Conservation (phyloP, 768 basidiomycete genomes). For the Suillus alpinus region DNA sequence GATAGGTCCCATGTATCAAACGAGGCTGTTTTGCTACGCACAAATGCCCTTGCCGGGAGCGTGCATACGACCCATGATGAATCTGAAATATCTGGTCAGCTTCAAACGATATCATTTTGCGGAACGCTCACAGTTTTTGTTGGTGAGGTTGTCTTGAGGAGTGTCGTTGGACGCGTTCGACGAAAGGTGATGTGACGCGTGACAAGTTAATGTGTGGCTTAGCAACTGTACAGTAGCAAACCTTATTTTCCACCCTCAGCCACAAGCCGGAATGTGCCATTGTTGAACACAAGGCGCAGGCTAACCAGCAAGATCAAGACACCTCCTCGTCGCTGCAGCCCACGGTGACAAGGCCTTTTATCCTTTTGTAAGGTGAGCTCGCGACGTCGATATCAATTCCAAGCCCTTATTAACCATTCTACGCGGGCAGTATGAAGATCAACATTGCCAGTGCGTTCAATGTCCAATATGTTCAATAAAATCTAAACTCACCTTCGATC, state of each 20-base stretch:
- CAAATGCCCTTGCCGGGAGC: conserved; percentile 99
- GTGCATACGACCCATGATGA: conserved; percentile 95
- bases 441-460: conserved; percentile 86
- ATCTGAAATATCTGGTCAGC: conserved; percentile 27
- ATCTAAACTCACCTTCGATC: conserved; percentile 14
- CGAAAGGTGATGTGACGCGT: conserved; percentile 26
- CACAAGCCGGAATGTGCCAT: conserved; percentile 23
- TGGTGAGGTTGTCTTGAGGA: conserved; percentile 41
- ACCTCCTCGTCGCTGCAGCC: conserved; percentile 41
- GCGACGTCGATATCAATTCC: not conserved
- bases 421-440: conserved; percentile 77
- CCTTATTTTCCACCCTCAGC: conserved; percentile 46
- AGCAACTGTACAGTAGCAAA: conserved; percentile 60
- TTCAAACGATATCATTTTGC: conserved; percentile 12
- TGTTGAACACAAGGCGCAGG: conserved; percentile 30
- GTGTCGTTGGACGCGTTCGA: conserved; percentile 29
- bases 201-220: conserved; percentile 38
- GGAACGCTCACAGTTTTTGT: conserved; percentile 37
- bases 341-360: conserved; percentile 37
- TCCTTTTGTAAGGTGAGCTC: conserved; percentile 28
- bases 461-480: conserved; percentile 11
- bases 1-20: not conserved
- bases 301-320: conserved; percentile 28
- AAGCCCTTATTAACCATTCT: not conserved
- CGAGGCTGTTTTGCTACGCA: conserved; percentile 41